These are phyloP conservation scores for Rhizopogon vulgaris DNA, from an alignment of 768 basidiomycete species.

Conservation along the genomic window DNA sequence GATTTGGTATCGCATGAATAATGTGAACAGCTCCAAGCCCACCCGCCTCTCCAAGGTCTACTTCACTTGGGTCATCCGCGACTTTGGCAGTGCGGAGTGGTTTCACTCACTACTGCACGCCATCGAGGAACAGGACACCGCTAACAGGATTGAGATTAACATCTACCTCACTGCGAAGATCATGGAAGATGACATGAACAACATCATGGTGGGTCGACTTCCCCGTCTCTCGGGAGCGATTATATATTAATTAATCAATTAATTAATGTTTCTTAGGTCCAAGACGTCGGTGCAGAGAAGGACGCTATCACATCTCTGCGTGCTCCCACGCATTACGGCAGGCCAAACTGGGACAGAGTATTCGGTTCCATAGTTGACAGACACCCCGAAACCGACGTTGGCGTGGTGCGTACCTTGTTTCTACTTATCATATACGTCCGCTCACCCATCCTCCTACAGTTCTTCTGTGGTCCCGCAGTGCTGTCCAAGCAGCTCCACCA, in stretches of 20 bases:
- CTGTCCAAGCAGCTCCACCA: slow-evolving; percentile 68
- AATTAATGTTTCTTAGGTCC: slow-evolving; percentile 37
- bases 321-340: slow-evolving; percentile 88
- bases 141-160: slow-evolving; percentile 86
- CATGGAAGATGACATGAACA: slow-evolving; percentile 90
- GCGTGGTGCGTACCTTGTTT: slow-evolving; percentile 48
- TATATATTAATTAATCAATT: neutral
- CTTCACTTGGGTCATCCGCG: slow-evolving; percentile 94
- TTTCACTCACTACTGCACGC: slow-evolving; percentile 92
- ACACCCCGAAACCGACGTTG: slow-evolving; percentile 85
- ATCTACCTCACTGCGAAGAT: slow-evolving; percentile 90
- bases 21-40: slow-evolving; percentile 63
- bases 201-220: slow-evolving; percentile 62
- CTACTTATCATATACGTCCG: neutral
- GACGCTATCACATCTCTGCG: slow-evolving; percentile 87
- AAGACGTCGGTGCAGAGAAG: slow-evolving; percentile 89
- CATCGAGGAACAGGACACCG: slow-evolving; percentile 87
- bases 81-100: slow-evolving; percentile 86
- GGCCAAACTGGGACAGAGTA: slow-evolving; percentile 81
- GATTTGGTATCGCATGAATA: slow-evolving; percentile 96
- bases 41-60: slow-evolving; percentile 88
- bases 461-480: slow-evolving; percentile 82
- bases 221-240: slow-evolving; percentile 1
- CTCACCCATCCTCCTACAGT: slow-evolving; percentile 35
- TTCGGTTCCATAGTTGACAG: slow-evolving; percentile 71